Conservation (phyloP, 2,329 filamentous ascomycete species). For the Passalora sequoiae region DNA sequence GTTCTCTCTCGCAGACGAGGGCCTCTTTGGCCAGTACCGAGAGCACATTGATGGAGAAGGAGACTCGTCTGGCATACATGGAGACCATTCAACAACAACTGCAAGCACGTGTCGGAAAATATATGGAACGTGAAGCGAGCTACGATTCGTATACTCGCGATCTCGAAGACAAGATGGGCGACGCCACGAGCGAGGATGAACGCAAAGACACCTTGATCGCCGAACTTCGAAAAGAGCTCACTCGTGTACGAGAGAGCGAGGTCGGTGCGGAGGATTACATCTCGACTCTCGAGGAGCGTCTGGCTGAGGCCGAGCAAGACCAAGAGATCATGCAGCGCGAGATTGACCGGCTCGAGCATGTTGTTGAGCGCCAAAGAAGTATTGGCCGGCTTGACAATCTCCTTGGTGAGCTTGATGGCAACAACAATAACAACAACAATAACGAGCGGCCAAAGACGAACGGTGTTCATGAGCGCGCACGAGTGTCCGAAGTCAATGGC, state of each 20-base stretch:
- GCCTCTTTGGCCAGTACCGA: slow-evolving; percentile 78
- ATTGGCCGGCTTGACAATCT: slow-evolving; percentile 91
- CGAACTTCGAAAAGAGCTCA: slow-evolving; percentile 86
- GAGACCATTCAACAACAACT: slow-evolving; percentile 90
- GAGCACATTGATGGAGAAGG: slow-evolving; percentile 81
- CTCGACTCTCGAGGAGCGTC: slow-evolving; percentile 86
- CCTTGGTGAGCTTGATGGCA: slow-evolving; percentile 74
- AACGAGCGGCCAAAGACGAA: slow-evolving; percentile 15
- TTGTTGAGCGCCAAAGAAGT: slow-evolving; percentile 90
- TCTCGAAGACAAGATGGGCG: slow-evolving; percentile 83
- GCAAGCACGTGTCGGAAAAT: slow-evolving; percentile 82
- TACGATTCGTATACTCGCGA: slow-evolving; percentile 92
- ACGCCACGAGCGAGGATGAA: slow-evolving; percentile 85
- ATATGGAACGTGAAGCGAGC: slow-evolving; percentile 83
- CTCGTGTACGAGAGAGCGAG: slow-evolving; percentile 83
- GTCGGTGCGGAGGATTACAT: slow-evolving; percentile 92
- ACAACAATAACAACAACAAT: too few species aligned
- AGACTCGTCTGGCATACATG: slow-evolving; percentile 86
- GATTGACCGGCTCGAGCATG: slow-evolving; percentile 87
- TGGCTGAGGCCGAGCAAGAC: slow-evolving; percentile 94
- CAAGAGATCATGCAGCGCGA: slow-evolving; percentile 95
- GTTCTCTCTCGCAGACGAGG: slow-evolving; percentile 83
- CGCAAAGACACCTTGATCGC: slow-evolving; percentile 80
- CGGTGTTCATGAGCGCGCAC: slow-evolving; percentile 14
- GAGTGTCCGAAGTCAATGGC: slow-evolving; percentile 20